A percentile compares a stretch with the other conserved stretches of the same genome.
phyloP scores from a whole-genome alignment of 2,329 filamentous ascomycete genomes.

The Phaeoacremonium minimum region DNA sequence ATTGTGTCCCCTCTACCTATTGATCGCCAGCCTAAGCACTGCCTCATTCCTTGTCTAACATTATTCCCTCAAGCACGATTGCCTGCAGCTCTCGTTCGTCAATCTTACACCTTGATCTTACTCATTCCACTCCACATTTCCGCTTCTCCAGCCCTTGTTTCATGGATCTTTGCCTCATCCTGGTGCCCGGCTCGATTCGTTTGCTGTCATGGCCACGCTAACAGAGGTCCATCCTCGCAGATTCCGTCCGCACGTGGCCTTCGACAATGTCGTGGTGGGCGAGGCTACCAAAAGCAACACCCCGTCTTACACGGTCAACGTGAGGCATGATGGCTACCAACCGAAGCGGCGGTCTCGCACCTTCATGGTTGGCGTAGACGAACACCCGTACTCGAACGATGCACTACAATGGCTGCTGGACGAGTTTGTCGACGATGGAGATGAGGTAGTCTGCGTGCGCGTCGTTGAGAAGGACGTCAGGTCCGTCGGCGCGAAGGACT shows the following conservation, averaged over 20 bases:
- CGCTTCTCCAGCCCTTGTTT: no score
- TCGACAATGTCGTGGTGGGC: slow-evolving; percentile 55
- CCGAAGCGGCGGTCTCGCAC: slow-evolving; percentile 76
- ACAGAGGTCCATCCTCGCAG: slow-evolving; percentile 38
- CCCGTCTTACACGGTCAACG: slow-evolving; percentile 73
- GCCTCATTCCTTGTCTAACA: no score
- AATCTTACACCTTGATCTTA: no score
- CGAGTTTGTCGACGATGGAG: slow-evolving; percentile 87
- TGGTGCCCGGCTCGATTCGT: no score
- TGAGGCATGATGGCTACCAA: slow-evolving; percentile 82
- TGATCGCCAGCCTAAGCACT: no score
- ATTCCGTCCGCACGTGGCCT: slow-evolving; percentile 56
- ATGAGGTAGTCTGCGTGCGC: slow-evolving; percentile 86
- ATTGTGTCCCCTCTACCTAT: no score
- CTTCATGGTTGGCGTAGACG: slow-evolving; percentile 87
- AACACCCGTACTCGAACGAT: slow-evolving; percentile 88
- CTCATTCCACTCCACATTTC: no score
- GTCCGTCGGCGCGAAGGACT: slow-evolving; percentile 61
- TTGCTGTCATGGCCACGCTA: slow-evolving; percentile 35
- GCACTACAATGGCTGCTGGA: slow-evolving; percentile 90
- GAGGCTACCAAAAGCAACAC: slow-evolving; percentile 57
- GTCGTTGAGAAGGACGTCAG: slow-evolving; percentile 82
- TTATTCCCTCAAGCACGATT: no score
- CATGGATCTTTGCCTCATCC: no score
- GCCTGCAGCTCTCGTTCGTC: no score